Evolutionary conservation across 2,329 filamentous ascomycete species (phyloP).

Genomic region (Ophioceras dolichostomum): DNA sequence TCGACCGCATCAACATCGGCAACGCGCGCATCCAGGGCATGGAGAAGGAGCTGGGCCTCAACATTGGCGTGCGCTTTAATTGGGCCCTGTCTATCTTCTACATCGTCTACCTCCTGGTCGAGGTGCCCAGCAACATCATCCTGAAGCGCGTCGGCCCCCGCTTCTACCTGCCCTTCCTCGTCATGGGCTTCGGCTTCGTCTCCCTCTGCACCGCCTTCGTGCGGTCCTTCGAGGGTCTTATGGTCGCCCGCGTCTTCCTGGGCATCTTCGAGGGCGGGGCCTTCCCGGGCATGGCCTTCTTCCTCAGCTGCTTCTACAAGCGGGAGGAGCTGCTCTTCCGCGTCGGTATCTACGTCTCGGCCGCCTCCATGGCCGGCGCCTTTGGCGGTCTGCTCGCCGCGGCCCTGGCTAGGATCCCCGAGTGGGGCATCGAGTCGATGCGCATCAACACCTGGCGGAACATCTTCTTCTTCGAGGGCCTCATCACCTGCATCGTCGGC

Average conservation of each 20-base stretch:
- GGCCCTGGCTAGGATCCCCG: constrained; percentile 34
- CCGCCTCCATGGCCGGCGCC: constrained; percentile 41
- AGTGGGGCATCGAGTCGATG: constrained; percentile 31
- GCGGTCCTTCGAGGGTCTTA: constrained; percentile 29
- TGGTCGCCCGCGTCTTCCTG: constrained; percentile 33
- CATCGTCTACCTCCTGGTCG: constrained; percentile 41
- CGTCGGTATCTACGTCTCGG: constrained; percentile 42
- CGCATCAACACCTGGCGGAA: constrained; percentile 40
- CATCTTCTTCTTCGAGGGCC: constrained; percentile 53
- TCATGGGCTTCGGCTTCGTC: constrained; percentile 41
- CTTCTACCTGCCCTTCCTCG: constrained; percentile 39
- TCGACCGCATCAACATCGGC: constrained; percentile 28
- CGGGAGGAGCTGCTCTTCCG: constrained; percentile 41
- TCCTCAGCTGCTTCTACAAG: constrained; percentile 43
- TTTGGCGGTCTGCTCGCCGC: constrained; percentile 45
- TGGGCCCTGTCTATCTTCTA: constrained; percentile 47
- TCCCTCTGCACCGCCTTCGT: constrained; percentile 43
- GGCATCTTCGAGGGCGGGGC: constrained; percentile 45
- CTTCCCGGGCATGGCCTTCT: constrained; percentile 45
- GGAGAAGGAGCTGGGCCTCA: constrained; percentile 31
- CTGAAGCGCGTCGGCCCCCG: constrained; percentile 40
- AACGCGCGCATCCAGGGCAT: constrained; percentile 45
- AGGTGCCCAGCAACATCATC: constrained; percentile 42
- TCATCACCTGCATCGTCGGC: constrained; percentile 37
- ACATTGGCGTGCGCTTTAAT: constrained; percentile 37